Evolutionary conservation across 2,329 filamentous ascomycete genomes (phyloP).

Genomic region (Coniochaeta sp.): DNA sequence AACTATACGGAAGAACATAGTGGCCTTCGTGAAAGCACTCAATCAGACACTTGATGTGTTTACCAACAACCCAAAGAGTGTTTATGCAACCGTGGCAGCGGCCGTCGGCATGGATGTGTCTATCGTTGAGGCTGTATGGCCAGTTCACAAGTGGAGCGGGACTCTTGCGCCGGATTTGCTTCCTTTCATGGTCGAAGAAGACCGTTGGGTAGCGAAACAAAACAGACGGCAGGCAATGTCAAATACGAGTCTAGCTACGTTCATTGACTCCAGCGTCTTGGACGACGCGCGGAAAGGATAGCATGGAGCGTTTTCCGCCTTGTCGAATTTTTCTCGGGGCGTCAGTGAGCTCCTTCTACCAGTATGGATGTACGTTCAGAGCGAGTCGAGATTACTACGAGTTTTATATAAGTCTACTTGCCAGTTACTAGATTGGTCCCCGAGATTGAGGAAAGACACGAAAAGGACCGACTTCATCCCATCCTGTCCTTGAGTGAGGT

Average conservation of each 20-base stretch:
- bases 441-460: neutral
- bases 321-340: no score
- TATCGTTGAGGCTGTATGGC: slow-evolving; percentile 17
- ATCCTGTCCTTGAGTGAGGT: neutral
- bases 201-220: slow-evolving; percentile 15
- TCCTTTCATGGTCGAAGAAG: slow-evolving; percentile 18
- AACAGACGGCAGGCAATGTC: slow-evolving; percentile 8
- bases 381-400: no score
- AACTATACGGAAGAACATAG: slow-evolving; percentile 18
- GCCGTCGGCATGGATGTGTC: slow-evolving; percentile 15
- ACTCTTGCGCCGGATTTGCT: slow-evolving; percentile 16
- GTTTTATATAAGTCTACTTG: no score
- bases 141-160: slow-evolving; percentile 20
- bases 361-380: no score
- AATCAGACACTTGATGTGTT: slow-evolving; percentile 21
- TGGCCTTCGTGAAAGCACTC: slow-evolving; percentile 20
- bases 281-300: slow-evolving; percentile 6
- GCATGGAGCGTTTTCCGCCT: neutral
- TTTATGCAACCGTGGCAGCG: slow-evolving; percentile 16
- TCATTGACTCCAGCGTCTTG: slow-evolving; percentile 14
- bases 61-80: slow-evolving; percentile 14
- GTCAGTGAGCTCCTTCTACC: no score
- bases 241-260: slow-evolving; percentile 11
- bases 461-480: neutral
- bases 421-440: no score